A percentile compares a stretch with the other conserved stretches of the same genome.
These are phyloP conservation scores for Kurtzmaniella fragi DNA, from an alignment of 805 yeast species.

Conservation along the genomic window DNA sequence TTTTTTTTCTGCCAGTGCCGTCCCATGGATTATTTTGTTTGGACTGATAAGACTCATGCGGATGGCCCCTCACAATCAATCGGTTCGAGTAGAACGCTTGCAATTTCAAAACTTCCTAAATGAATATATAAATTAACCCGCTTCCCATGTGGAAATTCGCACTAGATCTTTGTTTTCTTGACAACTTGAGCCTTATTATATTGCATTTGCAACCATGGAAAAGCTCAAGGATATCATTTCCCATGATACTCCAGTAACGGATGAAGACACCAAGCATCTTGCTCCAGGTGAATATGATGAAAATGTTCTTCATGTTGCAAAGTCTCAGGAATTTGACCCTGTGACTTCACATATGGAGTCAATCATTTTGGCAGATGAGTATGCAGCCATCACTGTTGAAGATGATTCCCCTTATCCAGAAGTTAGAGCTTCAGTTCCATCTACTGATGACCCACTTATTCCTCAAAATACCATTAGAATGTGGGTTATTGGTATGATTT, in stretches of 20 bases:
- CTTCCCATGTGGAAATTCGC: too few species aligned
- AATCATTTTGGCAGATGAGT: slow-evolving; percentile 25
- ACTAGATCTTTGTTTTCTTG: too few species aligned
- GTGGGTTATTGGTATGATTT: slow-evolving; percentile 46
- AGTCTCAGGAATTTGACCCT: slow-evolving; percentile 30
- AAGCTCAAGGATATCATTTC: slow-evolving; percentile 1
- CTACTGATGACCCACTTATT: slow-evolving; percentile 45
- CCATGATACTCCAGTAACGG: background rate
- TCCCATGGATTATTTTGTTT: too few species aligned
- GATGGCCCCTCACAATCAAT: too few species aligned
- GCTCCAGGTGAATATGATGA: slow-evolving; percentile 1
- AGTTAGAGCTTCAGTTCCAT: slow-evolving; percentile 58
- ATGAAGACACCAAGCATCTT: slow-evolving; percentile 2
- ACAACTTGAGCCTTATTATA: too few species aligned
- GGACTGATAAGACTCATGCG: too few species aligned
- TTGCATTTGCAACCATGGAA: background rate
- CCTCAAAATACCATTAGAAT: slow-evolving; percentile 52
- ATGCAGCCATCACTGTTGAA: slow-evolving; percentile 38
- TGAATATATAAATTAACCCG: too few species aligned
- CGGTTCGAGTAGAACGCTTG: too few species aligned
- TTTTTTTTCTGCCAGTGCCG: too few species aligned
- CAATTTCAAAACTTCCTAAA: too few species aligned
- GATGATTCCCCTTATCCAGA: slow-evolving; percentile 58
- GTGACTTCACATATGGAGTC: slow-evolving; percentile 20
- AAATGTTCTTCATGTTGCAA: slow-evolving; percentile 10